Conservation (phyloP, 768 basidiomycete species). For the Coprinopsis strossmayeri region DNA sequence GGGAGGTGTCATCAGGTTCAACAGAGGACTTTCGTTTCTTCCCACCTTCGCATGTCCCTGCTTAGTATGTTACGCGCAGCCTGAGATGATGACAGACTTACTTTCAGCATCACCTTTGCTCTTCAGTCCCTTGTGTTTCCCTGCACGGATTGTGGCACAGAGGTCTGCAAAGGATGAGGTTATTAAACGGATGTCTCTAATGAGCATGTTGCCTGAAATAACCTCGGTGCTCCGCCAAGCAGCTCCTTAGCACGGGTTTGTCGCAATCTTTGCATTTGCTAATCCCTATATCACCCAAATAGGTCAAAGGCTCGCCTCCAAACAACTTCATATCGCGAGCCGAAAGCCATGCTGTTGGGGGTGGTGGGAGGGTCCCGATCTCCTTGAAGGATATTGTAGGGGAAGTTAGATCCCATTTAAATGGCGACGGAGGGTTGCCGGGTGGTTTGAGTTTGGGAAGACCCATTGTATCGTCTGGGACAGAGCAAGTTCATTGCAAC, state of each 20-base stretch:
- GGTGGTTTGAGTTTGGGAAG: constrained; percentile 40
- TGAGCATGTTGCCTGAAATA: neutral
- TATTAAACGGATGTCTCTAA: constrained; percentile 5
- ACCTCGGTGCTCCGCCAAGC: constrained; percentile 74
- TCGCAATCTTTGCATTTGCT: constrained; percentile 76
- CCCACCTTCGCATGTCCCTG: constrained; percentile 22
- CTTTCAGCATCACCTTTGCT: constrained; percentile 47
- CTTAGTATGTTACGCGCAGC: constrained; percentile 17
- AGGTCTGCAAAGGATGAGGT: constrained; percentile 33
- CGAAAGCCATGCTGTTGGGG: constrained; percentile 81
- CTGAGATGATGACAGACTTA: constrained; percentile 14
- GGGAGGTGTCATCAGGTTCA: constrained; percentile 53
- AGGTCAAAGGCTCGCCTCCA: constrained; percentile 67
- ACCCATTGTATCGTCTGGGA: neutral
- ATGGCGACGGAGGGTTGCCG: constrained; percentile 42
- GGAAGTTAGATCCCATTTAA: constrained; percentile 53
- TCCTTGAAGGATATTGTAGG: constrained; percentile 32
- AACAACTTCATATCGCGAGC: constrained; percentile 87
- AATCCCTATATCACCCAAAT: constrained; percentile 51
- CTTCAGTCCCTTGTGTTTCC: constrained; percentile 48
- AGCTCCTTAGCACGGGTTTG: constrained; percentile 75
- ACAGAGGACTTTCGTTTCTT: constrained; percentile 85
- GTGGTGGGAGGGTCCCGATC: constrained; percentile 46
- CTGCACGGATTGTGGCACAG: constrained; percentile 54
- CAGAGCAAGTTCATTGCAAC: no score